phyloP scores from a whole-genome alignment of 75 land plant genomes.

The Pinus albicaulis region DNA sequence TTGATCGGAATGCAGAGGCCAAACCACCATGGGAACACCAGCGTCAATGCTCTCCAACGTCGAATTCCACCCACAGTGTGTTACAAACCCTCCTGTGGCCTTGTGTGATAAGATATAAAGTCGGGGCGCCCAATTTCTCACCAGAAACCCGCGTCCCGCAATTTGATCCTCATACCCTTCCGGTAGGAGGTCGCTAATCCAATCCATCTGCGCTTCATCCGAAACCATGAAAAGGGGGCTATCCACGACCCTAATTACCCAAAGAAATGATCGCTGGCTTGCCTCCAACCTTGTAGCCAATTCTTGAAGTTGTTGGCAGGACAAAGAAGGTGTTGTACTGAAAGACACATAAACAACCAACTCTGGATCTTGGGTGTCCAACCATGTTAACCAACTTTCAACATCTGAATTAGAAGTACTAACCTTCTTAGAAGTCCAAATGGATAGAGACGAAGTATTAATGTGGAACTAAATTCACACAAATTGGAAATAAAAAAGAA shows the following conservation, averaged over 20 bases:
- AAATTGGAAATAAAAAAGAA: too few relatives aligned
- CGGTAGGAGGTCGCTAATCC: not conserved
- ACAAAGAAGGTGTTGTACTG: not conserved
- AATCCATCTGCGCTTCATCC: not conserved
- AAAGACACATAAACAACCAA: not conserved
- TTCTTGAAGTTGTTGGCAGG: not conserved
- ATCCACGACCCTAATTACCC: not conserved
- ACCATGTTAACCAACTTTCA: not conserved
- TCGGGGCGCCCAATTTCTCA: slow-evolving; percentile 20
- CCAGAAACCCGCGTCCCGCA: slow-evolving; percentile 14
- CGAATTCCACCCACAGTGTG: slow-evolving; percentile 27
- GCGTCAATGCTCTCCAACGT: slow-evolving; percentile 8
- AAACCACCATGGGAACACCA: slow-evolving; percentile 18
- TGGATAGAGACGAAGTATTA: not conserved
- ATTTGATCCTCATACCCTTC: slow-evolving; percentile 11
- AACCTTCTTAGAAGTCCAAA: too few relatives aligned
- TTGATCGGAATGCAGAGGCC: slow-evolving; percentile 24
- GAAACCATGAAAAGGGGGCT: not conserved
- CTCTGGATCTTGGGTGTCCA: not conserved
- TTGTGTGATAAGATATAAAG: slow-evolving; percentile 3
- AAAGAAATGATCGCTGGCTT: not conserved
- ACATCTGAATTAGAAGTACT: too few relatives aligned
- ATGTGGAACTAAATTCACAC: too few relatives aligned
- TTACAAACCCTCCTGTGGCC: slow-evolving; percentile 12
- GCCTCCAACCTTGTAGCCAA: not conserved